Base-by-base conservation (phyloP, 2,329 filamentous ascomycete genomes). In the Geosmithia morbida region DNA sequence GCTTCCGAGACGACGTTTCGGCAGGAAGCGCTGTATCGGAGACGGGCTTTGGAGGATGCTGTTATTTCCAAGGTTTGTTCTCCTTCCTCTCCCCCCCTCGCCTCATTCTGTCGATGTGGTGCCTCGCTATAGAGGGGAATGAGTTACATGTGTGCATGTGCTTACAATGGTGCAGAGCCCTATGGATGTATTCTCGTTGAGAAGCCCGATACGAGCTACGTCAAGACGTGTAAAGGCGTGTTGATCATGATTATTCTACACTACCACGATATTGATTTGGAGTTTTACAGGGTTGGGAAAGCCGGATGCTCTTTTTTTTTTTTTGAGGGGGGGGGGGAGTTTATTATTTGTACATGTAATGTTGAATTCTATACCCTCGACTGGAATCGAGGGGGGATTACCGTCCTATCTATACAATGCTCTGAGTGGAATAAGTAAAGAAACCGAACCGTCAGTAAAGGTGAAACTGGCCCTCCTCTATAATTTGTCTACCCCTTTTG, bases 1-100 rank as follows among this genome's bases (percentile, higher is more conserved):
- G 59, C 56, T 17, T 61, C 59, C 30, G 59, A 63, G 52, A 56
- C 58, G 14, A 51, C 62, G 41, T 56, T 53, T 41, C 53, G 55
- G 17, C 59, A 61, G 45, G 51, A 58, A 41, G 49, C 51, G 11
- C 52, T 51, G 44, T 59, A 54, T 13, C 56, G 57, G 46, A 49
- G 45, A 30, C 46, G 18, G n/a, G 33, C 53, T 26, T 16, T 47
- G 33, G 46, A 46, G 41, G 43, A 45, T 8, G 45, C 20, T 17
- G 41, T 51, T 14, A 29, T 45, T 4, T 39, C 39, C 10, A 48
- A 46, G 47, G 45, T 45, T 26, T 33, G 33, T 37, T 37, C 14
- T 13, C 13, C 33, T 37, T 37, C 3, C 41, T 19, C 41, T 42
- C 16, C 7, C 7, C 7, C 7, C 16, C 40, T 41, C 40, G 7